phyloP scores from a whole-genome alignment of 225 moss, liverwort and hornwort genomes.

The Polytrichum commune region DNA sequence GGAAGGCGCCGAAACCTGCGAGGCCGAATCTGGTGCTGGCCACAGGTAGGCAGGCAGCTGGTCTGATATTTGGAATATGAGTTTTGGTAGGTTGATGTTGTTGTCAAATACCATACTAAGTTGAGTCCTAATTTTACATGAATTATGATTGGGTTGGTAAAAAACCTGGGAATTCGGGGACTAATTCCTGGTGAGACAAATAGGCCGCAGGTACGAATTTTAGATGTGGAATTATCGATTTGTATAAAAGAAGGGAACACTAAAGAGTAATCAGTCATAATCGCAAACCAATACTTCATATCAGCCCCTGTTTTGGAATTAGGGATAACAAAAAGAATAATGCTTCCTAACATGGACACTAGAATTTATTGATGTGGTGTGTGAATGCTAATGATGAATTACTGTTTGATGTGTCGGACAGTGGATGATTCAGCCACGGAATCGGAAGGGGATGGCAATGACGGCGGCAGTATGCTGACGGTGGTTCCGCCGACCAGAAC shows the following conservation, averaged over 20 bases:
- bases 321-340: too few relatives aligned
- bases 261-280: too few relatives aligned
- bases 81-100: background rate
- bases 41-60: conserved; percentile 28
- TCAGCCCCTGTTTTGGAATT: too few relatives aligned
- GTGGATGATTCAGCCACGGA: conserved; percentile 77
- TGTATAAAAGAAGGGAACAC: too few relatives aligned
- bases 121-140: too few relatives aligned
- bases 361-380: background rate
- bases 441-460: conserved; percentile 68
- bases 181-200: too few relatives aligned
- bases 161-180: too few relatives aligned
- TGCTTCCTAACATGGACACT: too few relatives aligned
- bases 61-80: background rate
- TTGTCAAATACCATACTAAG: background rate
- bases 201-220: too few relatives aligned
- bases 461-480: conserved; percentile 43
- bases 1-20: conserved; percentile 40
- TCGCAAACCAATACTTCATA: too few relatives aligned
- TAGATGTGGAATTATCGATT: too few relatives aligned
- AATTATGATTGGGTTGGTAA: too few relatives aligned
- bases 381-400: background rate
- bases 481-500: conserved; percentile 18
- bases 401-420: conserved; percentile 1
- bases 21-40: conserved; percentile 29